phyloP scores from a whole-genome alignment of 352 stramenopile genomes.

The Phytophthora chlamydospora region DNA sequence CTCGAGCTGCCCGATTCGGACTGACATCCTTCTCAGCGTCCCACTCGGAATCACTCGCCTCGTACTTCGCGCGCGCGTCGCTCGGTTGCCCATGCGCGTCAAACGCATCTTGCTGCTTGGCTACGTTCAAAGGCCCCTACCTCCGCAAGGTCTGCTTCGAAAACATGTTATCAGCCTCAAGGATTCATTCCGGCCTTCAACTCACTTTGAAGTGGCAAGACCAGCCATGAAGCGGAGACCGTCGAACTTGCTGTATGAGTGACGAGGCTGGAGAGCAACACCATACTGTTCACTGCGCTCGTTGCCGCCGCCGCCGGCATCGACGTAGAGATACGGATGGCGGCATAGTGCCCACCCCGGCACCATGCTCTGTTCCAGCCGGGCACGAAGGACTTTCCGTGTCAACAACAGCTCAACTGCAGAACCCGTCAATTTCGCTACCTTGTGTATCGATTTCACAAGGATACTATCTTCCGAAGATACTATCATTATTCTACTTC shows the following conservation, averaged over 20 bases:
- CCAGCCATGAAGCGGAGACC: background rate
- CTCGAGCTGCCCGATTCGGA: conserved; percentile 5
- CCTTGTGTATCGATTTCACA: background rate
- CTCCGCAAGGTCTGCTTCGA: background rate
- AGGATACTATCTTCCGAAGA: background rate
- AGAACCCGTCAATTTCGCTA: background rate
- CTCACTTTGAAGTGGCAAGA: too few species aligned
- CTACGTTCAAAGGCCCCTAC: too few species aligned
- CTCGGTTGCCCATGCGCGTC: conserved; percentile 15
- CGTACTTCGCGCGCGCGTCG: conserved; percentile 7
- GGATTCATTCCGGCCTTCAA: too few species aligned
- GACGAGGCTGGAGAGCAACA: too few species aligned
- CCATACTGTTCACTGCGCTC: background rate
- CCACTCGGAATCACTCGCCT: conserved; percentile 10
- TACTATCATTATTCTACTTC: background rate
- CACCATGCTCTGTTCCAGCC: conserved; percentile 22
- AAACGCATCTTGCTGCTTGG: background rate
- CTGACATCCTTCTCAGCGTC: conserved; percentile 25
- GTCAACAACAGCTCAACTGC: conserved; percentile 23
- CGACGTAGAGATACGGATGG: conserved; percentile 30
- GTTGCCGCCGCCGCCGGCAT: background rate
- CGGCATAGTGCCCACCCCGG: conserved; percentile 18
- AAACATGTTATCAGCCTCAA: too few species aligned
- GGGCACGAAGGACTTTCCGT: conserved; percentile 18
- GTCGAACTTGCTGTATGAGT: conserved; percentile 1